Conservation (phyloP, 257 asterid genomes). For the Ballota nigra region DNA sequence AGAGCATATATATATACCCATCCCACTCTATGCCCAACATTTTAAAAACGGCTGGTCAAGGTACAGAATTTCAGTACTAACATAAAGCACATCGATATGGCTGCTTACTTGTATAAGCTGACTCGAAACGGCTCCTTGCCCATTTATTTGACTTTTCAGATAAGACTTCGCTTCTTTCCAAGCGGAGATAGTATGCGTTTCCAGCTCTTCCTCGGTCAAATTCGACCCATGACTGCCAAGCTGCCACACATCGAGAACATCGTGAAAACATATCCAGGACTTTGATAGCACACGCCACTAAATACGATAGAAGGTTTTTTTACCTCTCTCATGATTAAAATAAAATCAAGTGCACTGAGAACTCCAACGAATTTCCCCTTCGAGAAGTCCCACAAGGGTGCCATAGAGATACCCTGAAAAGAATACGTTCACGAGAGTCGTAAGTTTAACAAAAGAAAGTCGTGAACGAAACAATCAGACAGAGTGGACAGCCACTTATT, state of each 20-base stretch:
- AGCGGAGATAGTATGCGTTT: slow-evolving; percentile 73
- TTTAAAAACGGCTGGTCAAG: not conserved
- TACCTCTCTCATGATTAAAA: slow-evolving; percentile 93
- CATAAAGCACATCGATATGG: slow-evolving; percentile 9
- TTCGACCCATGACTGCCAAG: slow-evolving; percentile 75
- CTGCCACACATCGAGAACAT: slow-evolving; percentile 35
- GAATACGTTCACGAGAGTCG: slow-evolving; percentile 20
- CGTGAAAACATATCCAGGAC: slow-evolving; percentile 4
- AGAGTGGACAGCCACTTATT: not conserved
- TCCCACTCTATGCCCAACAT: not conserved
- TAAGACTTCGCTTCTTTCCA: slow-evolving; percentile 73
- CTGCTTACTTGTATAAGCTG: slow-evolving; percentile 78
- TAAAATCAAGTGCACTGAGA: slow-evolving; percentile 88
- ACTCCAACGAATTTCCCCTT: slow-evolving; percentile 85
- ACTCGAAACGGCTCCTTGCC: slow-evolving; percentile 42
- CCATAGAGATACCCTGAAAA: slow-evolving; percentile 76
- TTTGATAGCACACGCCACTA: slow-evolving; percentile 4
- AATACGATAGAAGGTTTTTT: slow-evolving; percentile 10
- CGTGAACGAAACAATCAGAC: not conserved
- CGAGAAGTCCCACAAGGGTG: slow-evolving; percentile 86
- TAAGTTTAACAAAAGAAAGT: not conserved
- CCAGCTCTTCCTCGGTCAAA: slow-evolving; percentile 75
- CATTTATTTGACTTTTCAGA: slow-evolving; percentile 50
- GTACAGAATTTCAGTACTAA: slow-evolving; percentile 14
- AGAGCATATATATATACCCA: not conserved